A percentile compares a stretch with the other conserved stretches of the same genome.
phyloP scores from a whole-genome alignment of 2,329 filamentous ascomycete genomes.

The Zopfia rhizophila region DNA sequence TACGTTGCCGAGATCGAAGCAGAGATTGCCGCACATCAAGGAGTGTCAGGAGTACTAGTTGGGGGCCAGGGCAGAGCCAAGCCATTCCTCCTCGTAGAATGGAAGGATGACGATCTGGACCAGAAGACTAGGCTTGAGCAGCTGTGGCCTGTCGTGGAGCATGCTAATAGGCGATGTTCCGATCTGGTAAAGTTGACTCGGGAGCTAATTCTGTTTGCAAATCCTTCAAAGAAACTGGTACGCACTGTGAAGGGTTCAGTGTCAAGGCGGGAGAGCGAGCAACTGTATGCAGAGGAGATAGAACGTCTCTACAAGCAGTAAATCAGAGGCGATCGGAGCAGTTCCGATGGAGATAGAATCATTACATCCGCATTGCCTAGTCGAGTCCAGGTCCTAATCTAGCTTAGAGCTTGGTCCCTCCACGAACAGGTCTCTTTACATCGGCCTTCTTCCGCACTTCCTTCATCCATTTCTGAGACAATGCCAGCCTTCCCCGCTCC shows the following conservation, averaged over 20 bases:
- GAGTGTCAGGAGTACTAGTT: slow-evolving; percentile 11
- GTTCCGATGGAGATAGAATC: background rate
- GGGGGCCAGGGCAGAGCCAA: slow-evolving; percentile 16
- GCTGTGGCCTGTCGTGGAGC: slow-evolving; percentile 12
- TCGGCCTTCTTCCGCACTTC: background rate
- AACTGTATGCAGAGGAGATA: slow-evolving; percentile 14
- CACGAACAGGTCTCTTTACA: background rate
- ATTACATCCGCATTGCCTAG: background rate
- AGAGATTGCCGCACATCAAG: slow-evolving; percentile 1
- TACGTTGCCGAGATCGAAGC: slow-evolving; percentile 8
- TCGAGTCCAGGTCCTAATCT: background rate
- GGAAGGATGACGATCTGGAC: slow-evolving; percentile 3
- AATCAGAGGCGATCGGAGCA: too few species aligned
- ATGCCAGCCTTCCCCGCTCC: background rate
- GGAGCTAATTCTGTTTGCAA: slow-evolving; percentile 5
- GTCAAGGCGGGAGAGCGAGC: slow-evolving; percentile 7
- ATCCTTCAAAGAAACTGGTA: slow-evolving; percentile 9
- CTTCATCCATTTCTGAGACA: background rate
- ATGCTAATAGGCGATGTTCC: slow-evolving; percentile 14
- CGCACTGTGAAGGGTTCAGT: slow-evolving; percentile 14
- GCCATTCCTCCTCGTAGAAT: slow-evolving; percentile 19
- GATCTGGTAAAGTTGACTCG: slow-evolving; percentile 13
- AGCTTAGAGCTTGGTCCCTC: background rate
- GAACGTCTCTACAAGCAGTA: slow-evolving; percentile 6
- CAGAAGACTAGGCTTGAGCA: background rate